Conservation (phyloP, 164 flowering plant species). For the Liriodendron chinense region DNA sequence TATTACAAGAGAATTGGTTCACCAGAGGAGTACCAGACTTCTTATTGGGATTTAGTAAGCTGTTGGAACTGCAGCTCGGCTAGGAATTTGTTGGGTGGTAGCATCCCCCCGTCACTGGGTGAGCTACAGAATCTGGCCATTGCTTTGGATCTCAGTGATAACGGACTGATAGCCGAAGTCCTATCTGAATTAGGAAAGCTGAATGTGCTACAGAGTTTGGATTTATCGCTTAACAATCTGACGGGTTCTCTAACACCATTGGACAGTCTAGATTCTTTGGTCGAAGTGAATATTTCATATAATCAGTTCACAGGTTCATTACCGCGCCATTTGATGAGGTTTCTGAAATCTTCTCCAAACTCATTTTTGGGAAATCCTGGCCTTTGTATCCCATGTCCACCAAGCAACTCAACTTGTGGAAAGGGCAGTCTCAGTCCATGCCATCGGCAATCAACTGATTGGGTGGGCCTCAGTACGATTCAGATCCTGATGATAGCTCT, state of each 20-base stretch:
- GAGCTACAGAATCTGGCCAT: constrained; percentile 34
- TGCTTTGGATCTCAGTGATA: constrained; percentile 61
- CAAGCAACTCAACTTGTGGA: constrained; percentile 23
- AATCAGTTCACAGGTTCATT: constrained; percentile 61
- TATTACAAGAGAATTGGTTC: constrained; percentile 53
- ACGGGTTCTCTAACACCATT: constrained; percentile 50
- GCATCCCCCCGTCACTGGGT: constrained; percentile 56
- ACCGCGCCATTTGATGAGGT: constrained; percentile 42
- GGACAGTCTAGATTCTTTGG: constrained; percentile 30
- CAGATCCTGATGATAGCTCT: constrained; percentile 40
- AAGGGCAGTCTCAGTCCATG: constrained; percentile 15
- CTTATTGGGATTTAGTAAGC: constrained; percentile 35
- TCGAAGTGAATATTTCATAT: constrained; percentile 50
- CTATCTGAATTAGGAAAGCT: constrained; percentile 48
- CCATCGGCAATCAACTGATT: constrained; percentile 8
- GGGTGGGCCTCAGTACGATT: constrained; percentile 21
- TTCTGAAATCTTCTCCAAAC: constrained; percentile 39
- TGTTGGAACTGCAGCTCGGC: constrained; percentile 60
- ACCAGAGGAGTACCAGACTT: constrained; percentile 61
- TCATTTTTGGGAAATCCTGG: constrained; percentile 63
- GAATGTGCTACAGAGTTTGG: constrained; percentile 42
- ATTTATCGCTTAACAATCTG: constrained; percentile 65
- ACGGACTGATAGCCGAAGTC: constrained; percentile 48
- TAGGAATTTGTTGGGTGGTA: constrained; percentile 58
- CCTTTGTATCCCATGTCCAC: constrained; percentile 49